Evolutionary conservation across 371 early-diverging fungal genomes (phyloP), one percentile per base, ranked within the genome.

Genomic region (Mucor indicus): DNA sequence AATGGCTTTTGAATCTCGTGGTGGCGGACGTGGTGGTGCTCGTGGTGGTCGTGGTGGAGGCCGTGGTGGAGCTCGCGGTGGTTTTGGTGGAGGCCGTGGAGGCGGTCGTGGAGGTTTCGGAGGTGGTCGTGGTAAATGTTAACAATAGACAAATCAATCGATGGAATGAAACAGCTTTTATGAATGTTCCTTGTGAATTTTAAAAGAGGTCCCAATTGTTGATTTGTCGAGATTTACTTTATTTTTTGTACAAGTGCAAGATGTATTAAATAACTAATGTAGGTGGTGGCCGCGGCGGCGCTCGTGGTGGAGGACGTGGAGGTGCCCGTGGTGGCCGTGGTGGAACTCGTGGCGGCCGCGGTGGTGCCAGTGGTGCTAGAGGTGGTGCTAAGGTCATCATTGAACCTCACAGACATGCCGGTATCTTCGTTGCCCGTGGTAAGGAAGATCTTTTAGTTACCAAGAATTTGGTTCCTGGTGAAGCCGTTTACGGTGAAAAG

Each of bases 381-480:
- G 69, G 66, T 53, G 64, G 29, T 27, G 29, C 29, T 27, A 27
- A 11, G 11, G 29, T 98, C 33, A 83, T 99, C 43, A 83, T 98
- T 50, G 95, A 96, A 76, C 99, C 99, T 37, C 96, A 96, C 69
- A 87, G 97, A 76, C 99, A 98, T 79, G 90, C 89, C 62, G 85
- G 85, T 69, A 89, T 99, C 63, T 99, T 95, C 64, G 85, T 99
- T 72, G 96, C 96, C 25, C 87, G 96, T 67, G 97, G 97, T 44
- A 99, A 99, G 85, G 99, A 99, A 79, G 99, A 99, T 79, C 77
- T 97, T 66, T 83, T 99, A 38, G 90, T 97, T 40, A 99, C 99
- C 64, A 95, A 94, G 86, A 99, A 98, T 82, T 69, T 99, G 60
- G 96, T 96, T 20, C 97, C 98, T 50, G 99, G 99, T 39, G 94